Base-by-base conservation (phyloP, 2,329 filamentous ascomycete species). In the Fusarium sublunatum region DNA sequence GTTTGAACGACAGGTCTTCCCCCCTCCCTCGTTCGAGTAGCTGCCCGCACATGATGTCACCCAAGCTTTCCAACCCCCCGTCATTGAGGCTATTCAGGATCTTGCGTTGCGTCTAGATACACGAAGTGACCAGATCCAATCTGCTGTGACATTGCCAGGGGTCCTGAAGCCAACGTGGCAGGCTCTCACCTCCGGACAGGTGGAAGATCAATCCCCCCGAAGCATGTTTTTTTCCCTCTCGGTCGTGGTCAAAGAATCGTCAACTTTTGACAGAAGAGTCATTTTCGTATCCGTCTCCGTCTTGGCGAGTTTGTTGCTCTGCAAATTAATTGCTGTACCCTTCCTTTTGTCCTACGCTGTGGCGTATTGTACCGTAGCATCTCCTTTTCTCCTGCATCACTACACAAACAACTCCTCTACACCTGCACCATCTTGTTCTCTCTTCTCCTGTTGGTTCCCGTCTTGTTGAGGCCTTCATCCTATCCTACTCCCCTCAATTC, bases 41-140 rank as follows among this genome's bases (percentile, higher is more conserved):
- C 54, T 34, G 54, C 36, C 28, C 34, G 19, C 13, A 12, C 28
- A 59, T 65, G 52, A 69, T 64, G 52, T 64, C 63, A 69, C 39
- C 15, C 43, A 46, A 59, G 53, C n/a, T n/a, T n/a, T n/a, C n/a
- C n/a, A n/a, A n/a, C n/a, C 29, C 22, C 34, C 39, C 7, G 15
- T 43, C 24, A 28, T 36, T 42, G 61, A 62, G 32, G 61, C 61
- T 62, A 61, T 64, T 47, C 46, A 42, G 26, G 34, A 13, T 6
- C 39, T 47, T 24, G 11, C 29, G 39, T 39, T 19, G 32, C 6
- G 31, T 32, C 29, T 36, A 41, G 32, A 46, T 44, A 25, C 39
- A 40, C 50, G 25, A 47, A 26, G 32, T 47, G 50, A 22, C 31
- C 41, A 54, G 41, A 47, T 57, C 41, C 24, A 29, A 34, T 36